phyloP scores from a whole-genome alignment of 768 basidiomycete species.

The Panaeolus papilionaceus region DNA sequence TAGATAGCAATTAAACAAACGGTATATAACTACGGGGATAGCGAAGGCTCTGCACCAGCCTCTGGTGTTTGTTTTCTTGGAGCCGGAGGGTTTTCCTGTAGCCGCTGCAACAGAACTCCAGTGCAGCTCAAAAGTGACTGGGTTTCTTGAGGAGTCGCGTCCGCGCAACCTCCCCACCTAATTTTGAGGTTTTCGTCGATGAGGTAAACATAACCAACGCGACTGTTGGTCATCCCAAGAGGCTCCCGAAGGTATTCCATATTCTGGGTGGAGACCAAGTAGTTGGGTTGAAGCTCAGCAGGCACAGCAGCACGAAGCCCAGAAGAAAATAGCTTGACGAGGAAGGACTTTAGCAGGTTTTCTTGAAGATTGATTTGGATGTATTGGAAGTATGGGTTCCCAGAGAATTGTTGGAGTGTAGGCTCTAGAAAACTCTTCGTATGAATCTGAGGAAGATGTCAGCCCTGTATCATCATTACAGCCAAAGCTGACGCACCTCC shows the following conservation, averaged over 20 bases:
- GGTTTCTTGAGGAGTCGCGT: constrained; percentile 78
- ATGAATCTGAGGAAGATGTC: constrained; percentile 62
- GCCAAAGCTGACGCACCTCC: constrained; percentile 59
- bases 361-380: constrained; percentile 94
- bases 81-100: constrained; percentile 39
- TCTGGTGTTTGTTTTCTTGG: not conserved
- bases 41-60: not conserved
- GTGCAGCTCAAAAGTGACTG: constrained; percentile 72
- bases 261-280: constrained; percentile 82
- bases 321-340: constrained; percentile 85
- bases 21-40: not conserved
- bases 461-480: not conserved
- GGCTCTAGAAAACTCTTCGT: constrained; percentile 70
- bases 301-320: constrained; percentile 75
- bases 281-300: constrained; percentile 65
- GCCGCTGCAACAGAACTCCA: constrained; percentile 68
- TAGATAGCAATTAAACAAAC: not conserved
- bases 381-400: constrained; percentile 70
- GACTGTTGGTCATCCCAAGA: constrained; percentile 87
- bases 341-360: constrained; percentile 89
- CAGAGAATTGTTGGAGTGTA: constrained; percentile 56
- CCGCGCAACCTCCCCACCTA: constrained; percentile 92
- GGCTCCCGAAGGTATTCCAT: constrained; percentile 87
- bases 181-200: constrained; percentile 86
- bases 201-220: constrained; percentile 91